Base-by-base conservation (phyloP, 257 asterid genomes). In the Primulina eburnea region DNA sequence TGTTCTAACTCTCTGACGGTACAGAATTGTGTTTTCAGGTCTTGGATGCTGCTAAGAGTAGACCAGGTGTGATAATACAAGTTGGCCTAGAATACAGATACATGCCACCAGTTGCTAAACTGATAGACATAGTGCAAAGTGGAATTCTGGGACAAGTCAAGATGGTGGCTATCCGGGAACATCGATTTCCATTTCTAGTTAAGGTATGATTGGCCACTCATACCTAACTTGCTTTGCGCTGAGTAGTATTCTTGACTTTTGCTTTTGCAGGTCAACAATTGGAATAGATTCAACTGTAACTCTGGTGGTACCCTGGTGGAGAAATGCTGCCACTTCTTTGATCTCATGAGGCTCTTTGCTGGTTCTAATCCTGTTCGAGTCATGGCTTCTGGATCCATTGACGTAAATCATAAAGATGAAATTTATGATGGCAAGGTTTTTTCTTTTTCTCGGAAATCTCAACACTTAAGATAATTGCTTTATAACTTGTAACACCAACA, bases 321-420 rank as follows among this genome's bases (percentile, higher is more conserved):
- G 88, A 93, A 93, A 81, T 93, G 98, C 86, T 93, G 98, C 84
- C 98, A 93, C 71, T 93, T 90, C 79, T 93, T 93, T 67, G 98
- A 93, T 76, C 96, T 93, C 70, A 93, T 93, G 96, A 90, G 89
- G 79, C 83, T 93, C 37, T 93, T 93, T 69, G 90, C 79, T 0
- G 97, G 92, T 60, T 74, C 96, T 43, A 74, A 88, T 80, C 98
- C 97, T 55, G 83, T 86, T 64, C 90, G 92, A 1, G 95, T 89
- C 64, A 84, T 90, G 98, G 96, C 96, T 64, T 90, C 97, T 30
- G 98, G 98, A 29, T 95, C 92, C n/a, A 83, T 90, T 9, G 96
- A 93, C 71, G 85, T 93, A 33, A 93, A 93, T 73, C 98, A 93
- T 77, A 93, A 87, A 77, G 96, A 90, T 75, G 97, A 93, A 77